Evolutionary conservation across 768 basidiomycete species (phyloP).

Genomic region (Dacryopinax spathularia): DNA sequence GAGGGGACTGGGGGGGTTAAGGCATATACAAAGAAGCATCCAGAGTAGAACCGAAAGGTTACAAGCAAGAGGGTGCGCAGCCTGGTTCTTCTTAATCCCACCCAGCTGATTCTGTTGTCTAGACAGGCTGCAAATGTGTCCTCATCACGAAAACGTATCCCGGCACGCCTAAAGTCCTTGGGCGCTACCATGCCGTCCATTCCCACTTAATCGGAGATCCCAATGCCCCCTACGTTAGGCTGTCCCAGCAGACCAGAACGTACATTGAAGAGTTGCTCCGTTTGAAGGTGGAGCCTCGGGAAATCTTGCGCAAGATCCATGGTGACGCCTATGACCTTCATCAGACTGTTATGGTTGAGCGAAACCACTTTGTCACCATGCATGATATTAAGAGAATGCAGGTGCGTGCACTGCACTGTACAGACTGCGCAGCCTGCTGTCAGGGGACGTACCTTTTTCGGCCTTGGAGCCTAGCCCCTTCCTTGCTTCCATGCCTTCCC

Average conservation of each 20-base stretch:
- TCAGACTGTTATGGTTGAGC: not conserved
- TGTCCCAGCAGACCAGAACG: not conserved
- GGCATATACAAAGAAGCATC: not conserved
- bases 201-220: not conserved
- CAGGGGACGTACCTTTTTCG: too few relatives aligned
- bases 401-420: not conserved
- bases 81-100: not conserved
- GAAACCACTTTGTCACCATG: not conserved
- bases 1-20: not conserved
- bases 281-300: not conserved
- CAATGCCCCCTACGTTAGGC: not conserved
- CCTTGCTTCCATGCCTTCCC: too few relatives aligned
- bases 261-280: not conserved
- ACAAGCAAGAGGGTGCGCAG: not conserved
- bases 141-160: not conserved
- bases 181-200: not conserved
- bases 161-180: not conserved
- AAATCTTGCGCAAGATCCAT: not conserved
- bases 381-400: not conserved
- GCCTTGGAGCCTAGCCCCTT: too few relatives aligned
- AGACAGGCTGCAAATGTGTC: not conserved
- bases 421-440: not conserved
- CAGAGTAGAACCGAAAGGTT: not conserved
- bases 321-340: not conserved
- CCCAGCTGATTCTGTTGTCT: not conserved